Percentiles rank a stretch among this genome's conserved stretches.
phyloP scores from a whole-genome alignment of 2,329 filamentous ascomycete genomes.

The Lecanicillium sp. region DNA sequence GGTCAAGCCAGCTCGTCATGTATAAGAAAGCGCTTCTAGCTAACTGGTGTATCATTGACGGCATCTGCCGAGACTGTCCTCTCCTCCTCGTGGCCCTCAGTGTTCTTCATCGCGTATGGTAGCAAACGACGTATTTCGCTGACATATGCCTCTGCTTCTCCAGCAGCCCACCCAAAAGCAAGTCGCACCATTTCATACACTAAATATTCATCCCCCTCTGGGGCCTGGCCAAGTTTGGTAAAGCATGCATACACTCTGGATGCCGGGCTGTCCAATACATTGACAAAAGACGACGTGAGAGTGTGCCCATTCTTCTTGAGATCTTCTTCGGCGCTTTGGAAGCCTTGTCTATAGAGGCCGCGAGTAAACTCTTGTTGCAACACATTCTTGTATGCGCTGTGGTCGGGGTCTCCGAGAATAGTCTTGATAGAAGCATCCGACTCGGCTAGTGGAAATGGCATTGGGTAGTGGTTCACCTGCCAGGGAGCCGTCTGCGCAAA shows the following conservation, averaged over 20 bases:
- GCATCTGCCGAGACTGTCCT: no score
- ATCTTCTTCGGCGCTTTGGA: conserved; percentile 10
- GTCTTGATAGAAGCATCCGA: conserved; percentile 9
- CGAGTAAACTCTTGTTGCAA: conserved; percentile 10
- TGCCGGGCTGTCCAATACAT: conserved; percentile 12
- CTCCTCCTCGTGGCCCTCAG: no score
- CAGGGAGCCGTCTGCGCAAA: conserved; percentile 21
- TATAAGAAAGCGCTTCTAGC: no score
- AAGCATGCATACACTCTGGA: conserved; percentile 14
- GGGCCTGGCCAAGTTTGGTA: conserved; percentile 2
- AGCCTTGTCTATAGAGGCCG: conserved; percentile 10
- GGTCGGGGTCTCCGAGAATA: conserved; percentile 12
- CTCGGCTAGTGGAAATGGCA: conserved; percentile 19
- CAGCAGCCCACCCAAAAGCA: conserved; percentile 9
- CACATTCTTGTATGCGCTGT: conserved; percentile 12
- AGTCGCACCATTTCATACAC: conserved; percentile 8
- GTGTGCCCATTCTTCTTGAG: conserved; percentile 1
- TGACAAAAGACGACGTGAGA: conserved; percentile 9
- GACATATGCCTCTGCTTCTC: no score
- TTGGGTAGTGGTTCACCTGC: conserved; percentile 21
- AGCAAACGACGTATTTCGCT: no score
- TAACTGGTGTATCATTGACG: no score
- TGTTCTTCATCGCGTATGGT: no score
- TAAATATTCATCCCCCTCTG: conserved; percentile 3
- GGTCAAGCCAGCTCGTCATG: no score